phyloP scores from a whole-genome alignment of 768 basidiomycete species.

The Suillus alpinus region DNA sequence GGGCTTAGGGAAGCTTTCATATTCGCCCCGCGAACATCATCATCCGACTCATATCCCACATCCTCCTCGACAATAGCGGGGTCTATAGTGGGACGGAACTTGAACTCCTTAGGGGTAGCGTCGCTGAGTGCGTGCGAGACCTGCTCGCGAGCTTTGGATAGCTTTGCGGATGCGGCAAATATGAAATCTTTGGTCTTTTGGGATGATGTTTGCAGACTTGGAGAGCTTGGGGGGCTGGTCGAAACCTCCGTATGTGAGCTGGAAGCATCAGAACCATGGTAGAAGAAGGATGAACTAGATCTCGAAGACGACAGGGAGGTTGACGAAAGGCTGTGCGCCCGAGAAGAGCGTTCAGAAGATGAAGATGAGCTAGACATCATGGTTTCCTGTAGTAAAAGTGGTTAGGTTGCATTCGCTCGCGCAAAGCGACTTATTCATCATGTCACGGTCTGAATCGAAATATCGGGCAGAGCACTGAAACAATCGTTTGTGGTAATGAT shows the following conservation, averaged over 20 bases:
- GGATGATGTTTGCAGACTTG: conserved; percentile 3
- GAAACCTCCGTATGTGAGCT: conserved; percentile 15
- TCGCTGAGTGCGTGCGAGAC: background rate
- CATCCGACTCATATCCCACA: conserved; percentile 25
- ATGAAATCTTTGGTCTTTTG: conserved; percentile 12
- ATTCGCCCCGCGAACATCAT: conserved; percentile 8
- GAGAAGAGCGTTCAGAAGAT: background rate
- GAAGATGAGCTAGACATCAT: background rate
- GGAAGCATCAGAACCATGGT: conserved; percentile 12
- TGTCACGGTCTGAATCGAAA: conserved; percentile 16
- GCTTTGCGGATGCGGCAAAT: conserved; percentile 11
- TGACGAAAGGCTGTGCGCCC: background rate
- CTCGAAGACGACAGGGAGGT: background rate
- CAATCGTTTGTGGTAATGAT: conserved; percentile 4
- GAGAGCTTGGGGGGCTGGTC: conserved; percentile 19
- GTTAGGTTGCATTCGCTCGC: background rate
- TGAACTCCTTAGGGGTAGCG: conserved; percentile 5
- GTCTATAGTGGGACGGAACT: background rate
- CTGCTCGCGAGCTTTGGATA: conserved; percentile 5
- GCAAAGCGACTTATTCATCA: background rate
- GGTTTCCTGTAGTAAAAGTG: background rate
- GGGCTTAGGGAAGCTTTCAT: background rate
- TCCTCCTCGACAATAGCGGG: conserved; percentile 12
- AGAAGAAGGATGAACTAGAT: conserved; percentile 13
- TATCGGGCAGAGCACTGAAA: conserved; percentile 2